Evolutionary conservation across 257 asterid species (phyloP).

Genomic region (Nicotiana paniculata): DNA sequence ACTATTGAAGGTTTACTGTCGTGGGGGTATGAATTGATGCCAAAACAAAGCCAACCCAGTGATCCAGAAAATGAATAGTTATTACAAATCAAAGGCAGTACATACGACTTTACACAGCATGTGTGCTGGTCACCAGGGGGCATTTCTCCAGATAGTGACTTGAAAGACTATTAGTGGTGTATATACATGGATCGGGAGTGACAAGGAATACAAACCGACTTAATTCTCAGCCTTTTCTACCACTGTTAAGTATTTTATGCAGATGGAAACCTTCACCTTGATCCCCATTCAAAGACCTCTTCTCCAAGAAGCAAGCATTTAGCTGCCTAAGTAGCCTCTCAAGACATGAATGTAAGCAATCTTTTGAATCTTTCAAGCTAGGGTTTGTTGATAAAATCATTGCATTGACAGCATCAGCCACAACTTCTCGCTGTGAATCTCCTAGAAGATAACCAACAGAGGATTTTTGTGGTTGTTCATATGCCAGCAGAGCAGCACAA

Average conservation of each 20-base stretch:
- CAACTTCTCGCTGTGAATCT: conserved; percentile 74
- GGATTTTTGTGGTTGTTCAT: conserved; percentile 61
- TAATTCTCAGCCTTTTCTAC: conserved; percentile 28
- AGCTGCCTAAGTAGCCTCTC: conserved; percentile 79
- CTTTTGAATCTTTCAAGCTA: conserved; percentile 30
- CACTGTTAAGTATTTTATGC: conserved; percentile 48
- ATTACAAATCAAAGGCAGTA: background rate
- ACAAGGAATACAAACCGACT: background rate
- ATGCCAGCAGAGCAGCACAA: conserved; percentile 87
- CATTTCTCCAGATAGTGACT: background rate
- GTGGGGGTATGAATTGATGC: background rate
- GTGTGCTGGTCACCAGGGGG: conserved; percentile 3
- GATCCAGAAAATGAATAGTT: background rate
- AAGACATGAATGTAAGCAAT: conserved; percentile 62
- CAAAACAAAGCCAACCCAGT: background rate
- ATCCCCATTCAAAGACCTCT: conserved; percentile 61
- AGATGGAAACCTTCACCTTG: conserved; percentile 81
- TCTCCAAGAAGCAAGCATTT: conserved; percentile 71
- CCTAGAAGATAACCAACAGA: conserved; percentile 79
- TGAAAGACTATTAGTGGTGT: background rate
- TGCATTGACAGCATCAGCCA: conserved; percentile 91
- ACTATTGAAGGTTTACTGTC: background rate
- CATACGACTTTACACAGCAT: background rate
- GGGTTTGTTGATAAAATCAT: conserved; percentile 61
- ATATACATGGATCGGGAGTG: conserved; percentile 17